Conservation (phyloP, 2,329 filamentous ascomycete genomes). For the Penicillium sp. region DNA sequence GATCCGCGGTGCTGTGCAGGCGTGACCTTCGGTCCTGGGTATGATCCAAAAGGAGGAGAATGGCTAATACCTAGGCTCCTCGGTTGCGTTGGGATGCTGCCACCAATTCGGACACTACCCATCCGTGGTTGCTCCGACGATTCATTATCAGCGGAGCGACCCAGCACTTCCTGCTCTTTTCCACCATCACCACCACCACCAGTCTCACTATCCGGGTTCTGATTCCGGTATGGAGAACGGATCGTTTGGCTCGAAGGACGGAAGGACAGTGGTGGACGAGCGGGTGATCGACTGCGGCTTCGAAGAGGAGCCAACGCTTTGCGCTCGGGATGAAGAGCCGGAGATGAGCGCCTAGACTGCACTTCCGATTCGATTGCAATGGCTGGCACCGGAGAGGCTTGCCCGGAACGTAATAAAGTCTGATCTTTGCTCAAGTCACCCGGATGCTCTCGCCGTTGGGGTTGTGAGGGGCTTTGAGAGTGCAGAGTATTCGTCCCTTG, state of each 20-base stretch:
- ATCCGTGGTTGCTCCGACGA: conserved; percentile 20
- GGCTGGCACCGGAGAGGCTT: conserved; percentile 45
- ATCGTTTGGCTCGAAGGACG: conserved; percentile 19
- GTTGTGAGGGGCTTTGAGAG: conserved; percentile 55
- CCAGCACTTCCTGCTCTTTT: background rate
- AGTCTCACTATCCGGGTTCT: background rate
- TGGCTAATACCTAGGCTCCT: conserved; percentile 27
- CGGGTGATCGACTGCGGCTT: conserved; percentile 30
- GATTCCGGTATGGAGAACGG: conserved; percentile 20
- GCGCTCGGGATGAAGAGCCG: conserved; percentile 56
- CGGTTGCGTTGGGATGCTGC: conserved; percentile 32
- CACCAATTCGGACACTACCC: conserved; percentile 13
- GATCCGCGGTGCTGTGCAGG: conserved; percentile 38
- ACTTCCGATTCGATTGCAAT: conserved; percentile 55
- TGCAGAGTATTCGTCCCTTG: conserved; percentile 41
- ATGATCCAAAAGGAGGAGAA: conserved; percentile 39
- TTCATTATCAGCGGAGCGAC: conserved; percentile 1
- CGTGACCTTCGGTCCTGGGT: conserved; percentile 35
- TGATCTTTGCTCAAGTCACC: conserved; percentile 49
- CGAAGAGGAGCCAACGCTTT: conserved; percentile 40
- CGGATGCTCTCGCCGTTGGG: conserved; percentile 48
- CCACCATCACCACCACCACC: background rate
- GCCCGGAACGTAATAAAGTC: conserved; percentile 51
- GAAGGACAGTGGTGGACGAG: conserved; percentile 24
- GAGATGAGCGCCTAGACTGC: conserved; percentile 62